These are phyloP conservation scores for Phytophthora kernoviae DNA, from an alignment of 352 stramenopile species.

Conservation along the genomic window DNA sequence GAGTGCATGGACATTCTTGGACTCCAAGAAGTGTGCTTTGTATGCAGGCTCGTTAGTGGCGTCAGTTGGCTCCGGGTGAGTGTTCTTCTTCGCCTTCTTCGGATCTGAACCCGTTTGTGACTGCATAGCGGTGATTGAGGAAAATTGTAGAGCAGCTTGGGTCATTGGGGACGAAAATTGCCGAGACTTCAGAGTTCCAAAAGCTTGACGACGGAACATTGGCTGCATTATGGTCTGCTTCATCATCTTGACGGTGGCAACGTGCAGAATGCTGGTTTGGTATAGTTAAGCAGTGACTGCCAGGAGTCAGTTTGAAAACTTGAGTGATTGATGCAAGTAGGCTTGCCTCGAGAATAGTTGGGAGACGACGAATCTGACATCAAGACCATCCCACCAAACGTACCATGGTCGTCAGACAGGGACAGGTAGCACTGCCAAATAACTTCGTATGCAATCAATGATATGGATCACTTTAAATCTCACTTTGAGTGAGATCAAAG, in stretches of 20 bases:
- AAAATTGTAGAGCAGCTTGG: slow-evolving; percentile 12
- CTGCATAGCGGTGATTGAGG: slow-evolving; percentile 9
- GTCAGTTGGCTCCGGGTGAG: slow-evolving; percentile 8
- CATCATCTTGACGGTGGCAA: slow-evolving; percentile 9
- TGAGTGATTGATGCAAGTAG: not conserved
- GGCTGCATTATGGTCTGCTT: slow-evolving; percentile 6
- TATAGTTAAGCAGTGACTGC: too few species aligned
- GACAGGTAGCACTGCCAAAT: too few species aligned
- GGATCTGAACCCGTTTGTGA: not conserved
- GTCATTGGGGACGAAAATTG: slow-evolving; percentile 5
- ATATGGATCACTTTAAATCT: too few species aligned
- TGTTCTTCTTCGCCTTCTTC: not conserved
- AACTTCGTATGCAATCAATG: too few species aligned
- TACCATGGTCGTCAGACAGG: not conserved
- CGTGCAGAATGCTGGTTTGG: not conserved
- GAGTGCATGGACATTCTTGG: slow-evolving; percentile 22
- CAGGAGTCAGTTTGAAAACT: not conserved
- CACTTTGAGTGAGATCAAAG: too few species aligned
- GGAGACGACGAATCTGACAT: not conserved
- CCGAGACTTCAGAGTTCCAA: slow-evolving; percentile 7
- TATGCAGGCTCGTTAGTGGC: slow-evolving; percentile 26
- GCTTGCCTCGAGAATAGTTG: too few species aligned
- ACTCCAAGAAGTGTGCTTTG: slow-evolving; percentile 35
- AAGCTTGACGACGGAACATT: slow-evolving; percentile 6
- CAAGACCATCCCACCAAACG: slow-evolving; percentile 4